Evolutionary conservation across 2,329 filamentous ascomycete genomes (phyloP).

Genomic region (Elsinoe ampelina): DNA sequence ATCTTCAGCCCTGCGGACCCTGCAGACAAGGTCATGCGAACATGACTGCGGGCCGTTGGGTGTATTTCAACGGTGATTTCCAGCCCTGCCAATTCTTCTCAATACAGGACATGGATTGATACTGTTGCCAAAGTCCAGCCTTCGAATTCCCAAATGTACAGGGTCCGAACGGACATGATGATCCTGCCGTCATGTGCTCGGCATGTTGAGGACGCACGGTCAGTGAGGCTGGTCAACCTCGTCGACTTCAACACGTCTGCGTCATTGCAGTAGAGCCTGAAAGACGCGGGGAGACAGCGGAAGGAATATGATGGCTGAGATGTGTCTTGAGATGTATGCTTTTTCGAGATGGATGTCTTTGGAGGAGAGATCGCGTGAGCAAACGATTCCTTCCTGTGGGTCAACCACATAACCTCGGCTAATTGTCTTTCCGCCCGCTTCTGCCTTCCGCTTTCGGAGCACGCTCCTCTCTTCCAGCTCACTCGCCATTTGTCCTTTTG

Average conservation of each 20-base stretch:
- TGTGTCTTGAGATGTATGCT: slow-evolving; percentile 2
- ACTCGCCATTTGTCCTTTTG: too few species aligned
- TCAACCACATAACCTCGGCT: not conserved
- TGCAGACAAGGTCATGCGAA: not conserved
- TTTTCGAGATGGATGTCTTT: not conserved
- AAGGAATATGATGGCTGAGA: slow-evolving; percentile 4
- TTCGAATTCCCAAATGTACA: not conserved
- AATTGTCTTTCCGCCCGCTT: not conserved
- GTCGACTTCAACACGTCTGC: not conserved
- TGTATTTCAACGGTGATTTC: slow-evolving; percentile 12
- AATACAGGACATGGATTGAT: not conserved
- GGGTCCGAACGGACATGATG: not conserved
- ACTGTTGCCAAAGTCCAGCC: slow-evolving; percentile 9
- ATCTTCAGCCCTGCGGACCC: slow-evolving; percentile 9
- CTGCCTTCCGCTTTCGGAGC: too few species aligned
- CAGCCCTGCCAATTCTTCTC: slow-evolving; percentile 2
- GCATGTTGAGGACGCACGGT: not conserved
- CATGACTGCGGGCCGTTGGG: slow-evolving; percentile 8
- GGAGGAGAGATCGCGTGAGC: not conserved
- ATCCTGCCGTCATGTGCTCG: not conserved
- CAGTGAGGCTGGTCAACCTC: not conserved
- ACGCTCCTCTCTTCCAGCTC: too few species aligned
- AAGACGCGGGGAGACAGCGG: not conserved
- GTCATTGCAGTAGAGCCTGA: not conserved
- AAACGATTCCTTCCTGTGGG: not conserved